phyloP scores from a whole-genome alignment of 2,329 filamentous ascomycete species.

The Stylonectria norvegica region DNA sequence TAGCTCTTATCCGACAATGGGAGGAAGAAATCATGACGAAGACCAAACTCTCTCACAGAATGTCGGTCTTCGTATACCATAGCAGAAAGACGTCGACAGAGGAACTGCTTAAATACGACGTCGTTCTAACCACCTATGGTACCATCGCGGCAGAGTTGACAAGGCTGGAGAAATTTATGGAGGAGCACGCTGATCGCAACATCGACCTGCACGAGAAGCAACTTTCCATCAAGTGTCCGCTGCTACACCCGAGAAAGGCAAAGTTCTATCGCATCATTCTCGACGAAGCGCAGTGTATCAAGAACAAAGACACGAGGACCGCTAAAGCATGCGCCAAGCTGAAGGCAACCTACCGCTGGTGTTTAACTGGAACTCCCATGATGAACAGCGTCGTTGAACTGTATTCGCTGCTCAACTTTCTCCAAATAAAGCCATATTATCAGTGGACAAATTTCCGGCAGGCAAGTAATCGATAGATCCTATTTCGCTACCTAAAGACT shows the following conservation, averaged over 20 bases:
- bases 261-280: conserved; percentile 78
- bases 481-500: conserved; percentile 2
- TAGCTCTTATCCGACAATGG: conserved; percentile 82
- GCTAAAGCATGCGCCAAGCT: conserved; percentile 66
- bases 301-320: conserved; percentile 71
- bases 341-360: conserved; percentile 71
- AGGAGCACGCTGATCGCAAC: conserved; percentile 42
- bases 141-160: conserved; percentile 65
- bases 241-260: conserved; percentile 58
- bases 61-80: conserved; percentile 70
- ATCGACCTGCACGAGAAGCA: conserved; percentile 36
- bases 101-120: conserved; percentile 65
- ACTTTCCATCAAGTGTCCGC: conserved; percentile 42
- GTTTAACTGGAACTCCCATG: conserved; percentile 78
- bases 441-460: conserved; percentile 58
- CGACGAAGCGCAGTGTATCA: conserved; percentile 81
- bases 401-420: conserved; percentile 72
- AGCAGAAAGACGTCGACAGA: conserved; percentile 59
- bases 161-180: conserved; percentile 52
- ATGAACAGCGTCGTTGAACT: conserved; percentile 82
- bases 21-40: conserved; percentile 73
- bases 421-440: conserved; percentile 73
- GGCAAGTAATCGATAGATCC: conserved; percentile 34
- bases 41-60: conserved; percentile 53
- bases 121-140: conserved; percentile 84